Evolutionary conservation across 306 rosid genomes (phyloP).

Genomic region (Morella rubra): DNA sequence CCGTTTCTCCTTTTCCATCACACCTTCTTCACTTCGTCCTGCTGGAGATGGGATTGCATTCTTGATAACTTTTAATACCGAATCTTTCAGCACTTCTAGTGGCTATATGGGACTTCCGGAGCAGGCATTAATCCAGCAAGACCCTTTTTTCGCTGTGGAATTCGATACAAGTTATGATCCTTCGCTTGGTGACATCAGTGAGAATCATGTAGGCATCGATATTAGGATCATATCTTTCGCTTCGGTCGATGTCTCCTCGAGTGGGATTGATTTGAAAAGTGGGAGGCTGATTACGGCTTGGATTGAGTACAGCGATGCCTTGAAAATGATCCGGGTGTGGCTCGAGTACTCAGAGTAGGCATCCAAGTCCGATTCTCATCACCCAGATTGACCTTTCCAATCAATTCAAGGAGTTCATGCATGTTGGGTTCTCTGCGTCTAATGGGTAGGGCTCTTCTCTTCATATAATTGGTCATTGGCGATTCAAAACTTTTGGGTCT

Average conservation of each 20-base stretch:
- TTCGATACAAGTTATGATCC: constrained; percentile 71
- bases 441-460: constrained; percentile 63
- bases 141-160: constrained; percentile 68
- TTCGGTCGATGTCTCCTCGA: constrained; percentile 50
- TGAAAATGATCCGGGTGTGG: constrained; percentile 65
- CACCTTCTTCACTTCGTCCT: constrained; percentile 54
- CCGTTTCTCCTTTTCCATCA: constrained; percentile 61
- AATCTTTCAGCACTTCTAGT: constrained; percentile 29
- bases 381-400: constrained; percentile 60
- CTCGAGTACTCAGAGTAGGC: constrained; percentile 46
- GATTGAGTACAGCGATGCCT: constrained; percentile 66
- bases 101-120: constrained; percentile 71
- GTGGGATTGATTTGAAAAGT: constrained; percentile 58
- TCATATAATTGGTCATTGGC: constrained; percentile 56
- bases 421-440: constrained; percentile 79
- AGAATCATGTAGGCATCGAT: constrained; percentile 61
- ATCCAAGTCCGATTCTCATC: constrained; percentile 53
- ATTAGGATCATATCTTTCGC: constrained; percentile 41
- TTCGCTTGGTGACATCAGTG: constrained; percentile 62
- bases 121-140: constrained; percentile 18
- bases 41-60: constrained; percentile 69
- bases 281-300: constrained; percentile 63
- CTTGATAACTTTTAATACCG: constrained; percentile 47
- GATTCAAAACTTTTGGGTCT: constrained; percentile 54
- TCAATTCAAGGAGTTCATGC: constrained; percentile 60